These are phyloP conservation scores for Globisporangium middletonii DNA, from an alignment of 352 stramenopile species.

Conservation along the genomic window DNA sequence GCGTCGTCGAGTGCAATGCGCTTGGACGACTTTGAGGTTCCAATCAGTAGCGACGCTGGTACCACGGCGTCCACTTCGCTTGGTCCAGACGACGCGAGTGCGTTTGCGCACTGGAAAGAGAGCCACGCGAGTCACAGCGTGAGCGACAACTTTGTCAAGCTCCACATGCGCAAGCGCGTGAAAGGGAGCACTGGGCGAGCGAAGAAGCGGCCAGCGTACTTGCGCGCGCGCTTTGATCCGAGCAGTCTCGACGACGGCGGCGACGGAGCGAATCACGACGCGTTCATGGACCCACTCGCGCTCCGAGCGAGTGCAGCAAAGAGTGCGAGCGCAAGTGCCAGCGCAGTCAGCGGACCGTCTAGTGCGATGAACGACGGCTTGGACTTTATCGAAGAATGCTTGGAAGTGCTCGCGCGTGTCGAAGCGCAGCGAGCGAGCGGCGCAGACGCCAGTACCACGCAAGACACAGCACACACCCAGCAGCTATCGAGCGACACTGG, in stretches of 20 bases:
- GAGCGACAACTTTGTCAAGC: constrained; percentile 75
- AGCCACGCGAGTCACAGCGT: constrained; percentile 41
- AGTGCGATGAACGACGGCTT: constrained; percentile 47
- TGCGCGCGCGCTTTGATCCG: constrained; percentile 28
- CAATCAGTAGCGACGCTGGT: background rate
- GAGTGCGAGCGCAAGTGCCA: constrained; percentile 19
- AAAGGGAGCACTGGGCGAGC: constrained; percentile 61
- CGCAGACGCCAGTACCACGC: constrained; percentile 1
- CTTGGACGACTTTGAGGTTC: constrained; percentile 37
- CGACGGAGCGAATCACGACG: background rate
- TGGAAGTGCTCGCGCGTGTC: constrained; percentile 43
- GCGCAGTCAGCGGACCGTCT: constrained; percentile 2
- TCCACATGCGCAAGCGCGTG: constrained; percentile 75
- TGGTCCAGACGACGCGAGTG: constrained; percentile 8
- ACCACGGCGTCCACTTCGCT: background rate
- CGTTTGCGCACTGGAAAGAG: constrained; percentile 58
- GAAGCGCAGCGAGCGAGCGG: constrained; percentile 18
- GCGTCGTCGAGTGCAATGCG: constrained; percentile 17
- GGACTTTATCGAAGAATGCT: constrained; percentile 78
- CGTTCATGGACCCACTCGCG: constrained; percentile 14
- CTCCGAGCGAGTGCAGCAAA: background rate
- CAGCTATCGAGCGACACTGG: background rate
- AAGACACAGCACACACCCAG: background rate
- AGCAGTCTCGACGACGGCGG: background rate
- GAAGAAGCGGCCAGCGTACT: constrained; percentile 62